A percentile compares a stretch with the other conserved stretches of the same genome.
These are phyloP conservation scores for Myotisia sp. DNA, from an alignment of 2,329 filamentous ascomycete species.

Conservation along the genomic window DNA sequence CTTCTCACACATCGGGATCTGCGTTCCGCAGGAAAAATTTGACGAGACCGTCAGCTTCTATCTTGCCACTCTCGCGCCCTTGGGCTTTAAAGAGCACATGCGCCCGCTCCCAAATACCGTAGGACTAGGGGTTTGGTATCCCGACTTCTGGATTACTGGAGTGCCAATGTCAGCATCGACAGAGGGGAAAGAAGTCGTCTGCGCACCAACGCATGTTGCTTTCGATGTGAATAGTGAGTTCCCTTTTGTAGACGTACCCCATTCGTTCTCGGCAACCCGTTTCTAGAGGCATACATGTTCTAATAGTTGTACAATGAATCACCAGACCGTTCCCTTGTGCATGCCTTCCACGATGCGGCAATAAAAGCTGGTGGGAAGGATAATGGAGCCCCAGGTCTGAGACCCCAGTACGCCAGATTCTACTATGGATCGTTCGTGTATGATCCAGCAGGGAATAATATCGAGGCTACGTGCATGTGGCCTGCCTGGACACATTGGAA, in stretches of 20 bases:
- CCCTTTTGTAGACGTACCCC: background rate
- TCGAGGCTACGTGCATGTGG: constrained; percentile 32
- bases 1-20: constrained; percentile 18
- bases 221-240: constrained; percentile 16
- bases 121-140: constrained; percentile 18
- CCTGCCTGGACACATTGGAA: constrained; percentile 12
- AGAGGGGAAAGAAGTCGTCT: constrained; percentile 4
- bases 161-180: constrained; percentile 4
- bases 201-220: constrained; percentile 15
- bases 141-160: constrained; percentile 20
- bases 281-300: background rate
- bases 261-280: background rate
- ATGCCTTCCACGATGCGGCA: constrained; percentile 33
- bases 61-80: constrained; percentile 17
- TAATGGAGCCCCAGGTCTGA: constrained; percentile 37
- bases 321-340: constrained; percentile 30
- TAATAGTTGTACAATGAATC: background rate
- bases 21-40: constrained; percentile 17
- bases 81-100: constrained; percentile 19
- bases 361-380: constrained; percentile 33
- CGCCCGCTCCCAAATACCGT: constrained; percentile 17
- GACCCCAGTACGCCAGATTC: constrained; percentile 31
- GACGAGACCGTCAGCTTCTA: constrained; percentile 20
- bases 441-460: constrained; percentile 40
- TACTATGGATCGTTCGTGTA: constrained; percentile 41